Evolutionary conservation across 202 grass and related monocot genomes (phyloP).

Genomic region (Musa balbisiana): DNA sequence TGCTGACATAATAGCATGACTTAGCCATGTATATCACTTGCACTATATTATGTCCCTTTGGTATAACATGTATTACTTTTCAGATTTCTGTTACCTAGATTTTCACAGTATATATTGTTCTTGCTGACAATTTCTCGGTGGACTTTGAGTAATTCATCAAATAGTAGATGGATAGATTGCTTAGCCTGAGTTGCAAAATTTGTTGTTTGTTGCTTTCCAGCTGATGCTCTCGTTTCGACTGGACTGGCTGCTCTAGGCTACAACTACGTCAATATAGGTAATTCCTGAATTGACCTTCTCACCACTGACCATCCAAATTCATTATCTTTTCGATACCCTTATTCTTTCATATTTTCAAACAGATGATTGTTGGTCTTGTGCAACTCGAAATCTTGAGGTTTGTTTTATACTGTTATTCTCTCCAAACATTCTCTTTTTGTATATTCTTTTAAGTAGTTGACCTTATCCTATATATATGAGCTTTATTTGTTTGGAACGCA

Average conservation of each 20-base stretch:
- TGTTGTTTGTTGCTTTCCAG: constrained; percentile 29
- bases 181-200: not conserved
- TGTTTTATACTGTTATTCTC: not conserved
- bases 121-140: not conserved
- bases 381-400: constrained; percentile 53
- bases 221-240: constrained; percentile 82
- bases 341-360: constrained; percentile 23
- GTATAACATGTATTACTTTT: not conserved
- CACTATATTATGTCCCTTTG: not conserved
- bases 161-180: not conserved
- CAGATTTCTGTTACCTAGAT: not conserved
- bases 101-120: not conserved
- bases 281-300: not conserved
- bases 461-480: not conserved
- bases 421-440: too few relatives aligned
- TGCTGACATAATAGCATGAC: not conserved
- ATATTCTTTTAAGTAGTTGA: not conserved
- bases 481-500: not conserved
- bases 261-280: constrained; percentile 82
- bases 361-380: constrained; percentile 90
- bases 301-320: not conserved
- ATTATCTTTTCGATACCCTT: constrained; percentile 4
- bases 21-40: not conserved
- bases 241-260: constrained; percentile 70
- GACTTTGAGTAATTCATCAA: not conserved